phyloP scores from a whole-genome alignment of 768 basidiomycete species.

The Xerocomus brunneocitrinus region DNA sequence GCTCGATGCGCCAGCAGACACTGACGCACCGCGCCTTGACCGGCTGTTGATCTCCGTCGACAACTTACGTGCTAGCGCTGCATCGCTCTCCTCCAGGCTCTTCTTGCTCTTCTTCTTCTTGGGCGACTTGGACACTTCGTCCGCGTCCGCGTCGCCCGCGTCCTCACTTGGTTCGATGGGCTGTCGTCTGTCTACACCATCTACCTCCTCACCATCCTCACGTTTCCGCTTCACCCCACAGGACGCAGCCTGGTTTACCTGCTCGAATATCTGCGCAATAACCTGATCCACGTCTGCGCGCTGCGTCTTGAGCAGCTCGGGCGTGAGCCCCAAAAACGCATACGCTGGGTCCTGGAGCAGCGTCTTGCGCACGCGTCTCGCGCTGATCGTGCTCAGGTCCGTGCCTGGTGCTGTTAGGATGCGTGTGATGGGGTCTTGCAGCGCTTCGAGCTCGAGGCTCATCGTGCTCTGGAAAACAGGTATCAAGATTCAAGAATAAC shows the following conservation, averaged over 20 bases:
- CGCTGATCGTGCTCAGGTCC: conserved; percentile 76
- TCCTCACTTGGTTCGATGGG: conserved; percentile 16
- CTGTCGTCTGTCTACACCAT: not conserved
- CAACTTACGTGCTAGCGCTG: conserved; percentile 64
- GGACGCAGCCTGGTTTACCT: conserved; percentile 40
- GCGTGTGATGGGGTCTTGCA: conserved; percentile 58
- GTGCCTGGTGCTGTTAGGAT: conserved; percentile 75
- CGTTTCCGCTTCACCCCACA: conserved; percentile 26
- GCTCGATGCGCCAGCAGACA: conserved; percentile 35
- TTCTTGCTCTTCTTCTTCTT: conserved; percentile 47
- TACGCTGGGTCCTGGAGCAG: conserved; percentile 40
- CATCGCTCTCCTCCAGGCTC: conserved; percentile 57
- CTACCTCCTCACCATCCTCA: not conserved
- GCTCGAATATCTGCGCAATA: conserved; percentile 63
- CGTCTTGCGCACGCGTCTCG: conserved; percentile 83
- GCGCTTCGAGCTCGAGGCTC: conserved; percentile 48
- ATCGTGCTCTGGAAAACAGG: conserved; percentile 29
- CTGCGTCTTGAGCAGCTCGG: conserved; percentile 59
- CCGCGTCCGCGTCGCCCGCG: conserved; percentile 7
- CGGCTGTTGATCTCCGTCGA: conserved; percentile 67
- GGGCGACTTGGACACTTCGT: conserved; percentile 21
- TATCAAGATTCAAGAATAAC: not conserved
- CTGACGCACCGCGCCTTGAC: conserved; percentile 42
- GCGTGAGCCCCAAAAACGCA: conserved; percentile 45
- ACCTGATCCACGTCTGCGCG: conserved; percentile 64